Conservation (phyloP, 2,329 filamentous ascomycete genomes). For the Decorospora gaudefroyi region DNA sequence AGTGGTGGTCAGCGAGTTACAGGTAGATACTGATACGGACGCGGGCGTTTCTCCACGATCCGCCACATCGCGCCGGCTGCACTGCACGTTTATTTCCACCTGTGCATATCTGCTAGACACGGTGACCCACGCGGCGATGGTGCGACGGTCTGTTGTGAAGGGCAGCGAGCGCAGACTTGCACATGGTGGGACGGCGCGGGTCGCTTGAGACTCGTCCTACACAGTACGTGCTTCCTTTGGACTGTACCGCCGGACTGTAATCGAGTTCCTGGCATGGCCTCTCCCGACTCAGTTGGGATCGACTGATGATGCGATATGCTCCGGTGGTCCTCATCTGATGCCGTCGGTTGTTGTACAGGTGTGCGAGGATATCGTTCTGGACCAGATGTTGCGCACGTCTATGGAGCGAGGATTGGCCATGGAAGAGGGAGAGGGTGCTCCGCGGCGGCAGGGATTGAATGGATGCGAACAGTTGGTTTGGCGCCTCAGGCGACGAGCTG, state of each 20-base stretch:
- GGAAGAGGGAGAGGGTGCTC: constrained; percentile 7
- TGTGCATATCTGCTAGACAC: constrained; percentile 42
- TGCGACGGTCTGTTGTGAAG: constrained; percentile 34
- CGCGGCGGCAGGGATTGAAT: constrained; percentile 25
- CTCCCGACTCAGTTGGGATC: constrained; percentile 14
- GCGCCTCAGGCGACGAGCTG: constrained; percentile 40
- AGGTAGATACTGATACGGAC: constrained; percentile 40
- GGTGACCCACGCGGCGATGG: constrained; percentile 42
- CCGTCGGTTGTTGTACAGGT: constrained; percentile 38
- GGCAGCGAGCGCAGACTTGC: constrained; percentile 17
- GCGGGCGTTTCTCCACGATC: constrained; percentile 44
- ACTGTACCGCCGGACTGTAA: constrained; percentile 23
- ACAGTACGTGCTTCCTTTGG: constrained; percentile 22
- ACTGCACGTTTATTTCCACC: constrained; percentile 50
- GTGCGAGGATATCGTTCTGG: constrained; percentile 20
- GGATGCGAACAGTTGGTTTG: constrained; percentile 46
- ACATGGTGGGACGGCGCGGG: constrained; percentile 33
- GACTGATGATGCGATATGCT: constrained; percentile 23
- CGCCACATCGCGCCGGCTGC: constrained; percentile 49
- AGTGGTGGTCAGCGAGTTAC: constrained; percentile 44
- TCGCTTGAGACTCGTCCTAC: constrained; percentile 38
- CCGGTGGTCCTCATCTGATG: constrained; percentile 27
- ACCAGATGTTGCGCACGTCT: constrained; percentile 17
- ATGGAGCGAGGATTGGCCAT: constrained; percentile 15
- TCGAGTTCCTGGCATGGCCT: constrained; percentile 21